phyloP scores from a whole-genome alignment of 2,329 filamentous ascomycete genomes.

The Graphiopsis chlorocephala region DNA sequence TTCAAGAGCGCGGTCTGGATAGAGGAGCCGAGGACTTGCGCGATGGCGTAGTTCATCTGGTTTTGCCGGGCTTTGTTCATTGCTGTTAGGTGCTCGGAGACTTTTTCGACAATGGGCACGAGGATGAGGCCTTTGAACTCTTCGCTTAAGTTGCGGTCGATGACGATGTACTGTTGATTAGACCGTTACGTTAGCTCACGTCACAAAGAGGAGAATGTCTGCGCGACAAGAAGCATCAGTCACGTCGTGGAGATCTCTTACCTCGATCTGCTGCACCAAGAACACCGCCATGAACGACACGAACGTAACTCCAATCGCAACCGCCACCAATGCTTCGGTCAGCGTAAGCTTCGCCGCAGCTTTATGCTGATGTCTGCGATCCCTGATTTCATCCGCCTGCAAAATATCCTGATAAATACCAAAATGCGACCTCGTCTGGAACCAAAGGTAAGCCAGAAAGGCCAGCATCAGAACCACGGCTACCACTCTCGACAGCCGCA shows the following conservation, averaged over 20 bases:
- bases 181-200: slow-evolving; percentile 24
- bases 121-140: slow-evolving; percentile 70
- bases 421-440: slow-evolving; percentile 73
- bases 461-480: slow-evolving; percentile 69
- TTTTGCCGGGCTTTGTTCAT: slow-evolving; percentile 82
- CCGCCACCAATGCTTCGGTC: slow-evolving; percentile 66
- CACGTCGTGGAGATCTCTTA: neutral
- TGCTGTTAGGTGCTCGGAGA: slow-evolving; percentile 78
- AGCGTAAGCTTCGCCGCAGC: slow-evolving; percentile 68
- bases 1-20: slow-evolving; percentile 90
- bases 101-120: slow-evolving; percentile 79
- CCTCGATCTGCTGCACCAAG: slow-evolving; percentile 69
- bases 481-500: slow-evolving; percentile 67
- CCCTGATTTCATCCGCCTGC: slow-evolving; percentile 63
- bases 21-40: slow-evolving; percentile 81
- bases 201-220: neutral
- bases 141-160: slow-evolving; percentile 51
- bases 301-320: slow-evolving; percentile 62
- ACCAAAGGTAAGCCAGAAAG: slow-evolving; percentile 62
- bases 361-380: slow-evolving; percentile 59
- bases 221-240: neutral
- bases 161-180: slow-evolving; percentile 46
- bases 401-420: slow-evolving; percentile 74
- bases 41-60: slow-evolving; percentile 73
- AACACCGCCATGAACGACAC: slow-evolving; percentile 75